Conservation (phyloP, 176 grass and related monocot genomes). For the Oryza brachyantha region DNA sequence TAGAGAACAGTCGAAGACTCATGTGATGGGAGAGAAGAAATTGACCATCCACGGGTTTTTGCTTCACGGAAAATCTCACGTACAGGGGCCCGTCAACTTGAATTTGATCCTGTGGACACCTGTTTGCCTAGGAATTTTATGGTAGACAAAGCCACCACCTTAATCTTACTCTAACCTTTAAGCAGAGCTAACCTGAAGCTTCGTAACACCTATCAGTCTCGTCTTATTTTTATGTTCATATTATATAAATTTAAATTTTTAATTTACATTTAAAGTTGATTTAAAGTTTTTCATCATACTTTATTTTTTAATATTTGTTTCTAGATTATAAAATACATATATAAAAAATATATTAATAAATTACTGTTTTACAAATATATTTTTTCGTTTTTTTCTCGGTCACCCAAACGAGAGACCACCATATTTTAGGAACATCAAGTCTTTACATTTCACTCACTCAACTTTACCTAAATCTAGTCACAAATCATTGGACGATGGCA, state of each 20-base stretch:
- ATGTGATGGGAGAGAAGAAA: background rate
- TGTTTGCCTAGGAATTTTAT: background rate
- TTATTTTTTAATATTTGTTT: too few relatives aligned
- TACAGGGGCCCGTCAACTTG: background rate
- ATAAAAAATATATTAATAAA: too few relatives aligned
- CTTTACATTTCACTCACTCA: background rate
- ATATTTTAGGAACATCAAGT: background rate
- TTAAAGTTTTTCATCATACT: too few relatives aligned
- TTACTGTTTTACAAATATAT: too few relatives aligned
- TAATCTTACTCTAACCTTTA: background rate
- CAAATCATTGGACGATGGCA: constrained; percentile 1
- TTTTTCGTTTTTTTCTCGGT: too few relatives aligned
- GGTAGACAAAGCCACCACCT: too few relatives aligned
- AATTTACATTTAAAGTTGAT: too few relatives aligned
- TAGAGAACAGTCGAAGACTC: background rate
- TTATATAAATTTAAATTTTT: too few relatives aligned
- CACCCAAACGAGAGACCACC: background rate
- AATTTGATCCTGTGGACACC: background rate
- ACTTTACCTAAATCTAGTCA: background rate
- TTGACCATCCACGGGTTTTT: background rate
- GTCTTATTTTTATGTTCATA: too few relatives aligned
- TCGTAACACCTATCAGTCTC: too few relatives aligned
- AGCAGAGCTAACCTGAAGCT: background rate
- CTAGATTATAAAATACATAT: too few relatives aligned
- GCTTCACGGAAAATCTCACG: background rate